A percentile compares a stretch with the other conserved stretches of the same genome.
These are phyloP conservation scores for Lichtheimia hyalospora DNA, from an alignment of 371 early-diverging fungal species.

Conservation along the genomic window DNA sequence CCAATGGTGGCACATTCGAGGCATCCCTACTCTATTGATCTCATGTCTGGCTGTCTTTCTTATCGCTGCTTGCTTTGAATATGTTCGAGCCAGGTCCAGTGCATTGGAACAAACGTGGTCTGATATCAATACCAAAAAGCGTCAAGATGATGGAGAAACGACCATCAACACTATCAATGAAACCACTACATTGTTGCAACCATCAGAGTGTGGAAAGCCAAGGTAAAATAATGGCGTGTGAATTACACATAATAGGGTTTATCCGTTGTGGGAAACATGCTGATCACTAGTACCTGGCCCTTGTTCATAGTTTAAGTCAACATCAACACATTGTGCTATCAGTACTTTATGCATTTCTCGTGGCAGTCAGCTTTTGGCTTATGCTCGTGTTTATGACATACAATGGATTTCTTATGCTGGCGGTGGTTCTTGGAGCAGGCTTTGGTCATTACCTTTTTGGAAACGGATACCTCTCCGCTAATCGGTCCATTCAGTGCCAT, in stretches of 20 bases:
- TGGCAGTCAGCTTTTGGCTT: conserved; percentile 71
- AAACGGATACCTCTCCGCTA: conserved; percentile 22
- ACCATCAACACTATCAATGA: too few species aligned
- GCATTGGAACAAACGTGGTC: conserved; percentile 47
- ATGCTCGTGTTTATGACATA: conserved; percentile 92
- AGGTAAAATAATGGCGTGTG: too few species aligned
- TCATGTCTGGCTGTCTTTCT: conserved; percentile 60
- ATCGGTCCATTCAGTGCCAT: conserved; percentile 46
- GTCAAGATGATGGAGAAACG: too few species aligned
- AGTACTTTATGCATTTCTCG: conserved; percentile 62
- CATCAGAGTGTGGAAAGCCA: too few species aligned
- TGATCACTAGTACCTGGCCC: too few species aligned
- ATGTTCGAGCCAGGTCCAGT: conserved; percentile 49
- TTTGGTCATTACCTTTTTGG: conserved; percentile 71
- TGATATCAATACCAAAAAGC: neutral
- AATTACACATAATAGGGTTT: too few species aligned
- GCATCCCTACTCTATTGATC: conserved; percentile 42
- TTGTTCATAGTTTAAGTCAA: conserved; percentile 28
- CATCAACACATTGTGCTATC: conserved; percentile 56
- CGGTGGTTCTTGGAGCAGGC: conserved; percentile 69
- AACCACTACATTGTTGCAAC: too few species aligned
- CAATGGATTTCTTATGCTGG: conserved; percentile 77
- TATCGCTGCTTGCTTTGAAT: conserved; percentile 67
- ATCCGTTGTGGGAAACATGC: too few species aligned
- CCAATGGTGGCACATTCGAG: conserved; percentile 73